Percentiles rank a stretch among this genome's conserved stretches.
Conservation (phyloP, 2,329 filamentous ascomycete genomes). For the Pseudodiploospora longispora region DNA sequence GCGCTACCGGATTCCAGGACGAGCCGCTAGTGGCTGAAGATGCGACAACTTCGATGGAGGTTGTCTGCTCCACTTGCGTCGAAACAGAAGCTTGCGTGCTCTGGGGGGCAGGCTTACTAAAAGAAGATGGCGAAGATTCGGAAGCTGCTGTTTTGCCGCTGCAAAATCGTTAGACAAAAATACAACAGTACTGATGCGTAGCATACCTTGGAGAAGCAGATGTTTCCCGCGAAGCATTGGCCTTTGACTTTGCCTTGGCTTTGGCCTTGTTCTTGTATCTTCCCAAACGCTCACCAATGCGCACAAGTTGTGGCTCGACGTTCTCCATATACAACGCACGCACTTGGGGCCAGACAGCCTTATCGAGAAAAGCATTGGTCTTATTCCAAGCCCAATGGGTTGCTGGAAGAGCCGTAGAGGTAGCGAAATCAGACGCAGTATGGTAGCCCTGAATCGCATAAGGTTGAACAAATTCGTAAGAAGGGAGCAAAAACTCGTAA, state of each 20-base stretch:
- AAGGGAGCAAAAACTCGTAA: constrained; percentile 64
- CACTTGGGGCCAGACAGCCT: constrained; percentile 72
- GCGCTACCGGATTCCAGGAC: constrained; percentile 28
- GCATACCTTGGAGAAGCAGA: constrained; percentile 3
- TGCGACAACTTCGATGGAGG: constrained; percentile 6
- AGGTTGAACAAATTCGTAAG: constrained; percentile 66
- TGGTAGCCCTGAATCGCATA: constrained; percentile 64
- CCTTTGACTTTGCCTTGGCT: constrained; percentile 13
- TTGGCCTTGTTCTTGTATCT: constrained; percentile 48
- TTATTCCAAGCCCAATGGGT: constrained; percentile 63
- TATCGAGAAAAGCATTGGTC: constrained; percentile 62
- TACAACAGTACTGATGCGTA: background rate
- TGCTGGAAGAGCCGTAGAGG: constrained; percentile 64
- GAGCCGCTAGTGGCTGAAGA: constrained; percentile 13
- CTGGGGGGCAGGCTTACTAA: constrained; percentile 26
- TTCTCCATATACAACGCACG: constrained; percentile 79
- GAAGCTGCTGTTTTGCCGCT: constrained; percentile 11
- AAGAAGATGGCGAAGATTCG: constrained; percentile 23
- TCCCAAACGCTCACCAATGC: constrained; percentile 84
- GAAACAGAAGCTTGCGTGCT: constrained; percentile 26
- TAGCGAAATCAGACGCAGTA: constrained; percentile 56
- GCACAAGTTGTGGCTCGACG: constrained; percentile 88
- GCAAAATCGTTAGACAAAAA: constrained; percentile 5
- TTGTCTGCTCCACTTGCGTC: constrained; percentile 7
- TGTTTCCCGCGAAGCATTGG: constrained; percentile 19